A percentile compares a stretch with the other conserved stretches of the same genome.
Evolutionary conservation across 1,284 basidiomycete species (phyloP).

Genomic region (Leucoagaricus sp.): DNA sequence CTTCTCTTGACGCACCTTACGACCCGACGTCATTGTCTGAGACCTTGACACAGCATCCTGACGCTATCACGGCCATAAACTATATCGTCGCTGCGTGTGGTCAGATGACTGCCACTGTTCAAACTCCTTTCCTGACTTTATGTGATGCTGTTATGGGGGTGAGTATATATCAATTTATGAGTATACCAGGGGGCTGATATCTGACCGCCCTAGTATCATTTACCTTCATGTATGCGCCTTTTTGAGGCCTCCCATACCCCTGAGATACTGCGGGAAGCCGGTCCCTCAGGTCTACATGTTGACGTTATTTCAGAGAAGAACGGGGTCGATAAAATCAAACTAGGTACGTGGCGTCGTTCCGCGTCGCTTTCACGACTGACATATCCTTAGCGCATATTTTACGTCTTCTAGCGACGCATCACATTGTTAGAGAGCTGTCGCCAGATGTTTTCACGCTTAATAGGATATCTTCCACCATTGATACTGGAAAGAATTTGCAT

Average conservation of each 20-base stretch:
- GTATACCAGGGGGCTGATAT: neutral
- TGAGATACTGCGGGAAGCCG: slow-evolving; percentile 66
- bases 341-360: slow-evolving; percentile 39
- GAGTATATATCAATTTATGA: slow-evolving; percentile 26
- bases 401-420: slow-evolving; percentile 71
- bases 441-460: slow-evolving; percentile 72
- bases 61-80: slow-evolving; percentile 57
- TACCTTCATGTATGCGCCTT: slow-evolving; percentile 69
- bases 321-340: slow-evolving; percentile 47
- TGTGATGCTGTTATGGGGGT: slow-evolving; percentile 71
- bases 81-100: slow-evolving; percentile 67
- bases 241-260: slow-evolving; percentile 66
- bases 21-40: slow-evolving; percentile 50
- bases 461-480: slow-evolving; percentile 64
- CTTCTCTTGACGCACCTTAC: slow-evolving; percentile 53
- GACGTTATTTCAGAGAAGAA: slow-evolving; percentile 49
- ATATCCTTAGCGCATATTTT: slow-evolving; percentile 56
- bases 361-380: neutral
- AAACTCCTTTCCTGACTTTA: slow-evolving; percentile 64
- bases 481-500: slow-evolving; percentile 56
- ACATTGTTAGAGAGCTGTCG: slow-evolving; percentile 61
- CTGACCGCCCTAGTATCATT: slow-evolving; percentile 52
- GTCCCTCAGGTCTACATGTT: slow-evolving; percentile 57
- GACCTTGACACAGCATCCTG: slow-evolving; percentile 55
- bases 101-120: slow-evolving; percentile 62